Evolutionary conservation across 768 basidiomycete species (phyloP).

Genomic region (Rhodotorula babjevae): DNA sequence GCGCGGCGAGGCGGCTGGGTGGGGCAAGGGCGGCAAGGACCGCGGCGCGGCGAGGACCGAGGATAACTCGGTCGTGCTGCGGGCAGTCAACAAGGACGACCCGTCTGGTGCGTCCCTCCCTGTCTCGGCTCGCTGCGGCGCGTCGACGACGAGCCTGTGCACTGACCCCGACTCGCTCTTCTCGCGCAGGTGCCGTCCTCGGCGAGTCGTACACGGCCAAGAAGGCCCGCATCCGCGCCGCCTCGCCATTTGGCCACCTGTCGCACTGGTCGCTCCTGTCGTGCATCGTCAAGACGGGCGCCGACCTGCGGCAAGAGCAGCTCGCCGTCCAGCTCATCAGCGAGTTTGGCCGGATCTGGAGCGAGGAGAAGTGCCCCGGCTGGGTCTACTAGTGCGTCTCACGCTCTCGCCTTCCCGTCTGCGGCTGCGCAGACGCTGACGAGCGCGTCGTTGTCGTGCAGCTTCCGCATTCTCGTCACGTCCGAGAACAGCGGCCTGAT

Average conservation of each 20-base stretch:
- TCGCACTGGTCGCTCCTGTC: conserved; percentile 69
- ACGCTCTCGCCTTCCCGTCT: not conserved
- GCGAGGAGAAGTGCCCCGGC: conserved; percentile 82
- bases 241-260: conserved; percentile 92
- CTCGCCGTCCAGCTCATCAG: conserved; percentile 89
- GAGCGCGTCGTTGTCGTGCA: conserved; percentile 44
- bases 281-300: conserved; percentile 97
- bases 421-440: no score
- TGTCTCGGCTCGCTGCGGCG: no score
- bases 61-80: conserved; percentile 86
- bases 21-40: conserved; percentile 13
- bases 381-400: conserved; percentile 77
- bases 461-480: conserved; percentile 93
- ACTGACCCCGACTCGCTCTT: not conserved
- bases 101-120: conserved; percentile 60
- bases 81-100: conserved; percentile 89
- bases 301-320: conserved; percentile 93
- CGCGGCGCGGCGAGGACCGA: conserved; percentile 13
- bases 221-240: conserved; percentile 88
- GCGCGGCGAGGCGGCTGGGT: conserved; percentile 27
- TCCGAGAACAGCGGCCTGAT: conserved; percentile 88
- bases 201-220: conserved; percentile 92
- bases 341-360: conserved; percentile 90
- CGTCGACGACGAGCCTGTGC: no score
- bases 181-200: conserved; percentile 67